Base-by-base conservation (phyloP, 306 rosid genomes). In the Morella rubra region DNA sequence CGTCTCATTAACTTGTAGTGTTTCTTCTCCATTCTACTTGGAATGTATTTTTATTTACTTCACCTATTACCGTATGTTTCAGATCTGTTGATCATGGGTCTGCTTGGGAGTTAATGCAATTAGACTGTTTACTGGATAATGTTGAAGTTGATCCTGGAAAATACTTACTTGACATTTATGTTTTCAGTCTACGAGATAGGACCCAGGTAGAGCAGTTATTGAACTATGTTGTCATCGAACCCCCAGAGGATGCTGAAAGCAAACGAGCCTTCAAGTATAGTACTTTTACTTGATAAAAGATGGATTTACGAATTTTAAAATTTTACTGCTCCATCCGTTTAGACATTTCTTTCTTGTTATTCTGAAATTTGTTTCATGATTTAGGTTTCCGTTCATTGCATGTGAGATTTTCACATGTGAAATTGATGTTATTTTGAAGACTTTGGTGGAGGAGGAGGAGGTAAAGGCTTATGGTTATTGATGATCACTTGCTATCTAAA, bases 391-490 rank as follows among this genome's bases (percentile, higher is more conserved):
- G 7, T 96, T 92, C 88, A 92, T 96, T 80, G 87, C 98, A 55
- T 92, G 99, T 73, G 99, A 96, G 89, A 85, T 96, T 80, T 92
- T 96, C 79, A 91, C 98, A 27, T 96, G 99, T 84, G 99, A 96
- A 87, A 93, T 92, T 82, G 99, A 96, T 78, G 99, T 91, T 81
- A 96, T 96, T 81, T 85, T 96, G 86, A 96, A 96, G 97, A 90
- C 98, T 74, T 81, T 96, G 82, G 99, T 91, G 74, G 99, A 96
- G 81, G 99, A 96, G 74, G 98, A 91, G 83, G 97, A 96, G 99
- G 99, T 96, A 83, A 69, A 18, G 54, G 77, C 66, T 74, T 55
- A 59, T 60, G 61, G 69, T 73, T 68, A 58, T 77, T 69, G 44
- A 41, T 71, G 73, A 68, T 65, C 56, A 14, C 69, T 27, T 58